phyloP scores from a whole-genome alignment of 1,284 basidiomycete species.

The Melampsora americana region DNA sequence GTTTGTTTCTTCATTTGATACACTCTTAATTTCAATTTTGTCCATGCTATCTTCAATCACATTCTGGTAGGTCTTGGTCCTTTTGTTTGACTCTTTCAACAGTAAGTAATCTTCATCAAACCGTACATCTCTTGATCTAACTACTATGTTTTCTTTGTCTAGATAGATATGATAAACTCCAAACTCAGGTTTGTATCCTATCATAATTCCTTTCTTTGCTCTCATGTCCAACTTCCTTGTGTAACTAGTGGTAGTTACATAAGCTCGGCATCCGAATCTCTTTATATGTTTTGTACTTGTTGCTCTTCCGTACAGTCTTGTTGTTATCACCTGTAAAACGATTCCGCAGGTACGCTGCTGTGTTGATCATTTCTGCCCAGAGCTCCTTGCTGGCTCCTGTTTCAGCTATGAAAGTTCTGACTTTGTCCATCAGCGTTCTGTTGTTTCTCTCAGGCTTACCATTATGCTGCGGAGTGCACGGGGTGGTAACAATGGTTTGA shows the following conservation, averaged over 20 bases:
- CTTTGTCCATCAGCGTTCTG: conserved; percentile 24
- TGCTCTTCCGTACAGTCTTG: conserved; percentile 1
- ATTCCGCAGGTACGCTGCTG: conserved; percentile 5
- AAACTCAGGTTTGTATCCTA: conserved; percentile 23
- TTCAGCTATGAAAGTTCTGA: conserved; percentile 5
- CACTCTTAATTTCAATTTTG: neutral
- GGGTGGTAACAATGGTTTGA: conserved; percentile 10
- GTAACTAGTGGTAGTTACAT: neutral
- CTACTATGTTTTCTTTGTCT: neutral
- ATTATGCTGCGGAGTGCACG: conserved; percentile 29
- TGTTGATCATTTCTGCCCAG: conserved; percentile 25
- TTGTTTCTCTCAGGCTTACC: conserved; percentile 27
- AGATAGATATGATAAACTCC: conserved; percentile 6
- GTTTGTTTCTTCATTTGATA: neutral
- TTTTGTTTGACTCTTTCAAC: neutral
- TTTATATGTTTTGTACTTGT: conserved; percentile 9
- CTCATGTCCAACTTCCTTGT: conserved; percentile 17
- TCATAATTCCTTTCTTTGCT: conserved; percentile 15
- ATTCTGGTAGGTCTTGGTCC: neutral
- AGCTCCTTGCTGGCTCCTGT: neutral
- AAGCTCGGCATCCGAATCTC: conserved; percentile 12
- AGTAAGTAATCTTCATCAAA: neutral
- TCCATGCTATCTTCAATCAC: conserved; percentile 8
- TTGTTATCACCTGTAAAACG: no score
- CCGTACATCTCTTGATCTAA: conserved; percentile 24